Conservation (phyloP, 2,329 filamentous ascomycete genomes). For the Amauroascus verrucosus region DNA sequence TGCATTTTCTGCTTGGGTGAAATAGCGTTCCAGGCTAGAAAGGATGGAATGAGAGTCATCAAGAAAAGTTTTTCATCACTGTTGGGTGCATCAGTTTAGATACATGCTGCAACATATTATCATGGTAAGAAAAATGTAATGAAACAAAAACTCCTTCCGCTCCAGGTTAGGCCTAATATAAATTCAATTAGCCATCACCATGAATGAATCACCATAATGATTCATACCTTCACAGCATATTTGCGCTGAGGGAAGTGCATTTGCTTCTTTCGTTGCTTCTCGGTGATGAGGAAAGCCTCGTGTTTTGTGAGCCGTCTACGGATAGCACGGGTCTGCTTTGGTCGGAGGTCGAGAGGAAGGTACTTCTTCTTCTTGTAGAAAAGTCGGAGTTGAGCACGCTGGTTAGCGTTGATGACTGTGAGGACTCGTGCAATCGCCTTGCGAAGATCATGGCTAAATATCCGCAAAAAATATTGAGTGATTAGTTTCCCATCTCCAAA, state of each 20-base stretch:
- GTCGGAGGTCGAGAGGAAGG: slow-evolving; percentile 91
- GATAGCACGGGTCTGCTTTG: slow-evolving; percentile 97
- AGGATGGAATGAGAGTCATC: background rate
- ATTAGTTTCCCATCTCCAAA: background rate
- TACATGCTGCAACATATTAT: slow-evolving; percentile 10
- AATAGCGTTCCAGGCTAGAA: background rate
- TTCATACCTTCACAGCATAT: slow-evolving; percentile 89
- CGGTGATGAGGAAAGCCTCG: slow-evolving; percentile 72
- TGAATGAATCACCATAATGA: background rate
- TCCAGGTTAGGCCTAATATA: slow-evolving; percentile 1
- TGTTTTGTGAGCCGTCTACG: slow-evolving; percentile 87
- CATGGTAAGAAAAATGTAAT: background rate
- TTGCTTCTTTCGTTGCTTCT: slow-evolving; percentile 94
- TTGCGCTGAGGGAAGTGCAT: slow-evolving; percentile 97
- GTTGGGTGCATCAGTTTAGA: slow-evolving; percentile 5
- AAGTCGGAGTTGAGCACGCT: slow-evolving; percentile 91
- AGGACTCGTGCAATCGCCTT: slow-evolving; percentile 99
- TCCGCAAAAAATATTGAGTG: background rate
- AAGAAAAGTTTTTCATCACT: slow-evolving; percentile 3
- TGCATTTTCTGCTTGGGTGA: background rate
- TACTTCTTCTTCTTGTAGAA: slow-evolving; percentile 99
- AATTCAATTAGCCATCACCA: background rate
- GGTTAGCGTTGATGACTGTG: slow-evolving; percentile 99
- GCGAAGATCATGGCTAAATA: slow-evolving; percentile 82
- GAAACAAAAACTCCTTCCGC: slow-evolving; percentile 1